These are phyloP conservation scores for Debaryomycetaceae sp. DNA, from an alignment of 1,139 yeast species.

Conservation along the genomic window DNA sequence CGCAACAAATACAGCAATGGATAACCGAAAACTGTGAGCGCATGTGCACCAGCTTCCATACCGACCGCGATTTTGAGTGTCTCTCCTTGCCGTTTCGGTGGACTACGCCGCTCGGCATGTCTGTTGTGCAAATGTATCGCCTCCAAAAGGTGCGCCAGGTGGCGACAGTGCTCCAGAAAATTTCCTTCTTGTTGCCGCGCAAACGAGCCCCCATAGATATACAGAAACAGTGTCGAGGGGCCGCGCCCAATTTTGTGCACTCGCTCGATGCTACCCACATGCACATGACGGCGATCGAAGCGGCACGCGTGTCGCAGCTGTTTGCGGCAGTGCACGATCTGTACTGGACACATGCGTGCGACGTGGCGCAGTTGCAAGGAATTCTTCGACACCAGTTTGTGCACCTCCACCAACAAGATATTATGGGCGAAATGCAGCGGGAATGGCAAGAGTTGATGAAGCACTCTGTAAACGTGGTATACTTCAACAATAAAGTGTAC, in stretches of 20 bases:
- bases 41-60: conserved; percentile 18
- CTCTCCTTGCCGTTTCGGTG: conserved; percentile 29
- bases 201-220: conserved; percentile 15
- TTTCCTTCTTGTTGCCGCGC: conserved; percentile 11
- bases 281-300: conserved; percentile 23
- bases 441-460: conserved; percentile 18
- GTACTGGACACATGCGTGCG: conserved; percentile 31
- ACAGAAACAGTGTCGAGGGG: conserved; percentile 24
- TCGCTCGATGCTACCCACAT: conserved; percentile 33
- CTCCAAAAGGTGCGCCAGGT: conserved; percentile 8
- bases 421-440: conserved; percentile 14
- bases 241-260: conserved; percentile 38
- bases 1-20: conserved; percentile 28
- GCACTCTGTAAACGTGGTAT: conserved; percentile 23
- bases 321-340: conserved; percentile 37
- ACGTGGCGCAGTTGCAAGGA: conserved; percentile 16
- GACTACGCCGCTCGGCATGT: conserved; percentile 33
- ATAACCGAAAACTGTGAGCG: conserved; percentile 19
- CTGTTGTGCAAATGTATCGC: conserved; percentile 29
- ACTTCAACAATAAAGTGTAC: conserved; percentile 14
- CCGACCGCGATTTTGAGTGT: conserved; percentile 5
- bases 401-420: conserved; percentile 18
- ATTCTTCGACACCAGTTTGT: conserved; percentile 26
- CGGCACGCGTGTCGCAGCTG: conserved; percentile 10
- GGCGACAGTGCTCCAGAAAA: conserved; percentile 17